Conservation (phyloP, 2,329 filamentous ascomycete species). For the Hymenoscyphus albidus region DNA sequence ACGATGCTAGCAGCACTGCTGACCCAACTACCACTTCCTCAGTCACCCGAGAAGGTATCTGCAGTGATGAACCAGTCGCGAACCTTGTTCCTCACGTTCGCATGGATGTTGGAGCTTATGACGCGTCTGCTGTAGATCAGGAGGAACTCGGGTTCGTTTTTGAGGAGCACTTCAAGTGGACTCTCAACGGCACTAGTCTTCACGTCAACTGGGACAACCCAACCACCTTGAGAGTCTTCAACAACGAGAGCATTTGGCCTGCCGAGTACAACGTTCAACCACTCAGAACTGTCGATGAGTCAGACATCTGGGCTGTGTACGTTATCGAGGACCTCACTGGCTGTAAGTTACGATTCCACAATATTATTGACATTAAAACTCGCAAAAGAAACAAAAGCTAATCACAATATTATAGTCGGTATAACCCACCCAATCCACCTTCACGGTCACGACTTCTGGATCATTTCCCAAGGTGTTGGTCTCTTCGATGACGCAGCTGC, state of each 20-base stretch:
- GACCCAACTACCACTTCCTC: conserved; percentile 31
- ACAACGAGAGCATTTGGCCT: conserved; percentile 31
- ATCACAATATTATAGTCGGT: background rate
- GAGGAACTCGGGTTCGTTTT: conserved; percentile 20
- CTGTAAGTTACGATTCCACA: conserved; percentile 9
- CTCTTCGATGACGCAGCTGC: conserved; percentile 29
- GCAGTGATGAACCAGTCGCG: conserved; percentile 32
- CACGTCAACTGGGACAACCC: conserved; percentile 46
- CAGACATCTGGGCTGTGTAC: conserved; percentile 29
- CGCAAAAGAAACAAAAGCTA: background rate
- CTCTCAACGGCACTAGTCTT: conserved; percentile 46
- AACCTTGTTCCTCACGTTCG: conserved; percentile 31
- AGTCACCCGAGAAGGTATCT: conserved; percentile 22
- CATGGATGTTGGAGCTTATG: conserved; percentile 25
- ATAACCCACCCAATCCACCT: conserved; percentile 41
- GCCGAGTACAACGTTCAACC: conserved; percentile 37
- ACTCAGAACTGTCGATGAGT: conserved; percentile 33
- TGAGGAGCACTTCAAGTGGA: conserved; percentile 43
- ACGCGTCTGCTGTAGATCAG: conserved; percentile 11
- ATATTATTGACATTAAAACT: no score
- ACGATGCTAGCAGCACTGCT: conserved; percentile 36
- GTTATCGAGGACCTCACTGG: conserved; percentile 30
- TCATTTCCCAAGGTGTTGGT: conserved; percentile 44
- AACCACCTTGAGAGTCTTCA: conserved; percentile 38
- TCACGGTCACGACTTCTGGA: conserved; percentile 49